Evolutionary conservation across 1,284 basidiomycete species (phyloP), one percentile per base, ranked within the genome.

Genomic region (Puccinia horiana): DNA sequence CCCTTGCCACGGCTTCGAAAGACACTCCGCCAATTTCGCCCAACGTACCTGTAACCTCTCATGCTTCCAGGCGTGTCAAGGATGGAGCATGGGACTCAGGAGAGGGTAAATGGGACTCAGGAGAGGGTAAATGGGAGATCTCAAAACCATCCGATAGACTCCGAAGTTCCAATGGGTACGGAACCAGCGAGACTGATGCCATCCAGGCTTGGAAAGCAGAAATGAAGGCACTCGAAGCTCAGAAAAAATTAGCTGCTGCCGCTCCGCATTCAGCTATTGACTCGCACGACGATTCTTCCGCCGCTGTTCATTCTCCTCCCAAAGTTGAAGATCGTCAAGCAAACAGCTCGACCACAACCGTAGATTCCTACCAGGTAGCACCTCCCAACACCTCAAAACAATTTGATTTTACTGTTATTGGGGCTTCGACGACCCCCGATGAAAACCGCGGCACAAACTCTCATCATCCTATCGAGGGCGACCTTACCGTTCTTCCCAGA

Each of bases 151-250:
- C 56, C n/a, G 54, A 73, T 42, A 54, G 52, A 32, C 49, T 70
- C n/a, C 70, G 29, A 56, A 70, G 37, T 42, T 54, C 12, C 74
- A 32, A 23, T 29, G 69, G 67, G 61, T 61, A 44, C 42, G 70
- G 78, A 52, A 42, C 69, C 26, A 81, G 58, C 35, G 80, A 76
- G 29, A 76, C 80, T 20, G 80, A 82, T 69, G 80, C 80, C 40
- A 82, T 82, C 54, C 80, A 82, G 44, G 47, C 73, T 20, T 82
- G 80, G 80, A 82, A 82, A 69, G 80, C 80, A 6, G 80, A 82
- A 61, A 82, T 82, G 80, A 82, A 82, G 65, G 80, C 80, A 40
- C 58, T 82, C 23, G 80, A 82, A 23, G 80, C 80, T 14, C 74
- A 82, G 44, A 82, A 76, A 61, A 75, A 82, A 69, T 26, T 61